A percentile compares a stretch with the other conserved stretches of the same genome.
Conservation (phyloP, 2,329 filamentous ascomycete genomes). For the Neofusicoccum sp. region DNA sequence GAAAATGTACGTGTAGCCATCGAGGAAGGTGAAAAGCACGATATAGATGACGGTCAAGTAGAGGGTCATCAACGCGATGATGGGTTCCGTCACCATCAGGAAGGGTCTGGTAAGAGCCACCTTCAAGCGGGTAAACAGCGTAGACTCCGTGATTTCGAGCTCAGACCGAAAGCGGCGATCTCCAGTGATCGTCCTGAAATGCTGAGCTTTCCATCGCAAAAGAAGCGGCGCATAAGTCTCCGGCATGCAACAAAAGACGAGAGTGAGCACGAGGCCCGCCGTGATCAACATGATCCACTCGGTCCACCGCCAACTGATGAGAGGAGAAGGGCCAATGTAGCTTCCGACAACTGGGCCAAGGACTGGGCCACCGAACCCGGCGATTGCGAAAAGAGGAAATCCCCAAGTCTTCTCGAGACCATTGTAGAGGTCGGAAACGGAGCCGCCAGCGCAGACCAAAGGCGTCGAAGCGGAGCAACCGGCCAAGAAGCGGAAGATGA, state of each 20-base stretch:
- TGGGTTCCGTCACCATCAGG: slow-evolving; percentile 45
- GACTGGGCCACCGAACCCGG: slow-evolving; percentile 41
- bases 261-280: slow-evolving; percentile 27
- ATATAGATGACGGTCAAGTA: slow-evolving; percentile 56
- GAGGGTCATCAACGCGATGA: slow-evolving; percentile 49
- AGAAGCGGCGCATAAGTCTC: slow-evolving; percentile 49
- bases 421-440: slow-evolving; percentile 48
- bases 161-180: slow-evolving; percentile 42
- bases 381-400: slow-evolving; percentile 52
- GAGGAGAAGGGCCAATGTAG: slow-evolving; percentile 35
- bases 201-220: slow-evolving; percentile 31
- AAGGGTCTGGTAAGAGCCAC: slow-evolving; percentile 20
- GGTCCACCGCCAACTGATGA: slow-evolving; percentile 38
- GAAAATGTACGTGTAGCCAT: slow-evolving; percentile 54
- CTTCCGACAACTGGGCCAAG: slow-evolving; percentile 35
- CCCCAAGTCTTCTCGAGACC: slow-evolving; percentile 49
- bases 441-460: slow-evolving; percentile 47
- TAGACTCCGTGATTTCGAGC: slow-evolving; percentile 20
- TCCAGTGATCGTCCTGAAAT: slow-evolving; percentile 28
- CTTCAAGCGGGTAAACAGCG: slow-evolving; percentile 19
- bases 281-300: slow-evolving; percentile 39
- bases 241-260: slow-evolving; percentile 43
- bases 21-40: slow-evolving; percentile 54
- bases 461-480: slow-evolving; percentile 49
- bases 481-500: slow-evolving; percentile 51